Percentiles rank a stretch among this genome's conserved stretches.
Conservation (phyloP, 2,329 filamentous ascomycete genomes). For the Chaetomium sp. region DNA sequence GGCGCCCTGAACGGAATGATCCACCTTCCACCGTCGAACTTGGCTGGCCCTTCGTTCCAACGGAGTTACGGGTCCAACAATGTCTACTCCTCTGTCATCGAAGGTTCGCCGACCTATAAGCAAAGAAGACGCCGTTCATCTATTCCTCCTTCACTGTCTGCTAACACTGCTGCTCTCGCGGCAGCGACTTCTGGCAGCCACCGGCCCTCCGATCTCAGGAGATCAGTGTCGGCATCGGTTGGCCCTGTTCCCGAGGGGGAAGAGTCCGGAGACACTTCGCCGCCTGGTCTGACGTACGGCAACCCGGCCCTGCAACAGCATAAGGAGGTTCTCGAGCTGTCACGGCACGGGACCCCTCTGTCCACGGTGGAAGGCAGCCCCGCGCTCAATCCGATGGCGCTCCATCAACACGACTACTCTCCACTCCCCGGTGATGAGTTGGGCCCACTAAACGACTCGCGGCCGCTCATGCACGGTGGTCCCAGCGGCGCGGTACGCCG, state of each 20-base stretch:
- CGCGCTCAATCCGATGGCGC: constrained; percentile 60
- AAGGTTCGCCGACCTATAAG: constrained; percentile 98
- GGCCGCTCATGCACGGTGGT: constrained; percentile 63
- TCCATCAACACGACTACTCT: constrained; percentile 64
- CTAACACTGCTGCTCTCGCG: constrained; percentile 59
- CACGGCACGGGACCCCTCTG: constrained; percentile 83
- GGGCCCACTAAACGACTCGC: constrained; percentile 54
- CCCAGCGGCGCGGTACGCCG: constrained; percentile 71
- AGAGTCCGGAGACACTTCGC: constrained; percentile 71
- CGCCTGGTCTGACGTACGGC: constrained; percentile 67
- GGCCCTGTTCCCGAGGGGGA: constrained; percentile 75
- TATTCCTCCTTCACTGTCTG: constrained; percentile 70
- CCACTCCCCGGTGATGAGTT: constrained; percentile 58
- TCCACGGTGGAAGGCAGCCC: constrained; percentile 79
- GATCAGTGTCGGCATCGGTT: constrained; percentile 84
- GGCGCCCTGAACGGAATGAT: constrained; percentile 81
- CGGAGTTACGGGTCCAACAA: constrained; percentile 67
- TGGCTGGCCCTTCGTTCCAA: constrained; percentile 73
- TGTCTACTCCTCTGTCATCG: constrained; percentile 91
- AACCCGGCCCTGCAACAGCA: constrained; percentile 66
- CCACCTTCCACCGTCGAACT: constrained; percentile 78
- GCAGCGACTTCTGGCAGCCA: constrained; percentile 48
- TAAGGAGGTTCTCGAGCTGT: constrained; percentile 75
- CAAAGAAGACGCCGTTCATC: constrained; percentile 90
- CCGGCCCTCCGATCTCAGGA: constrained; percentile 80